phyloP scores from a whole-genome alignment of 139 green algal genomes.

The Micromonas commoda region DNA sequence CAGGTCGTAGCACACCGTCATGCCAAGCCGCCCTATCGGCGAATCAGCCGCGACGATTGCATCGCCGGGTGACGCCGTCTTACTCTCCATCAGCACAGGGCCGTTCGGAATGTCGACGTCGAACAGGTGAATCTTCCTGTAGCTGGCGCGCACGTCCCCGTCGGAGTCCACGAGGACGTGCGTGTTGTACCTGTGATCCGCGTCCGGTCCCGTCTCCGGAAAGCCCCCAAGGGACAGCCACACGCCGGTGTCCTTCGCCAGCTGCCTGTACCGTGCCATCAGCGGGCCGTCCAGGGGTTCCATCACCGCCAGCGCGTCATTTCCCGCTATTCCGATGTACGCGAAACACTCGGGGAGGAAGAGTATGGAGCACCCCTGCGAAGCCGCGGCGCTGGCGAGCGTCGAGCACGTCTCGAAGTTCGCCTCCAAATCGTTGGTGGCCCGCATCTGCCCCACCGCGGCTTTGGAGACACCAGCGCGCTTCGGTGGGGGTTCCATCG shows the following conservation, averaged over 20 bases:
- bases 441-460: not conserved
- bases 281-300: slow-evolving; percentile 63
- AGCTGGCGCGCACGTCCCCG: slow-evolving; percentile 49
- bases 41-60: slow-evolving; percentile 65
- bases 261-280: slow-evolving; percentile 61
- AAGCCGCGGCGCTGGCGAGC: not conserved
- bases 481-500: not conserved
- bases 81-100: slow-evolving; percentile 75
- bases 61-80: slow-evolving; percentile 5
- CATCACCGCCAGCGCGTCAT: slow-evolving; percentile 58
- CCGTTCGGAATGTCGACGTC: slow-evolving; percentile 79
- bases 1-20: slow-evolving; percentile 93
- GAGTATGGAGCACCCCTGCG: slow-evolving; percentile 67
- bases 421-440: not conserved
- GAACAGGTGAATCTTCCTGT: slow-evolving; percentile 88
- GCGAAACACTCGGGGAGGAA: slow-evolving; percentile 91
- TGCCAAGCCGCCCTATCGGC: slow-evolving; percentile 66
- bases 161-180: slow-evolving; percentile 72
- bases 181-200: slow-evolving; percentile 71
- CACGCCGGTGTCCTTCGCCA: slow-evolving; percentile 64
- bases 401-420: not conserved
- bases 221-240: slow-evolving; percentile 94
- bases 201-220: slow-evolving; percentile 57
- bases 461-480: not conserved
- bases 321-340: slow-evolving; percentile 64